phyloP scores from a whole-genome alignment of 495 filamentous ascomycete genomes.

The Neurospora sp. region DNA sequence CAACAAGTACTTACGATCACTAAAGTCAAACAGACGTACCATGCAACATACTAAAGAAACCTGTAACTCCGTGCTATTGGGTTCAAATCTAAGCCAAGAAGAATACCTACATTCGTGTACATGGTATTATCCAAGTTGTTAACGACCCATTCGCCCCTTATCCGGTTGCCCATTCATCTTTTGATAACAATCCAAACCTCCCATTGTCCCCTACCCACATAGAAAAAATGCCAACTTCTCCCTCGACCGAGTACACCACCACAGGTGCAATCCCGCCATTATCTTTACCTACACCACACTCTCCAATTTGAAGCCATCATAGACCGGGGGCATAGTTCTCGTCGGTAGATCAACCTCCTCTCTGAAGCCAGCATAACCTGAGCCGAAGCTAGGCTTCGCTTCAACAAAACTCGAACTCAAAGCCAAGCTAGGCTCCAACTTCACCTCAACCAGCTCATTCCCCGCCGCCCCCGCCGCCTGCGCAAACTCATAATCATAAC shows the following conservation, averaged over 20 bases:
- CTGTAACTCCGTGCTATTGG: neutral
- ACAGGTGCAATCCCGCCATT: neutral
- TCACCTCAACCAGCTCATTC: neutral
- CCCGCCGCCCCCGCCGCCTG: neutral
- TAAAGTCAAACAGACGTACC: neutral
- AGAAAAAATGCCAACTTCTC: neutral
- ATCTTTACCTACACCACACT: neutral
- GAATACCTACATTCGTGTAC: neutral
- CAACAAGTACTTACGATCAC: neutral
- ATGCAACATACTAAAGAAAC: neutral
- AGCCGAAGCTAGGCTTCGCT: neutral
- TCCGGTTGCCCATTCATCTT: neutral
- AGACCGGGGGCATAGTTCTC: neutral
- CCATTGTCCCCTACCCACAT: neutral
- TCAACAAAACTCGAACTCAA: neutral
- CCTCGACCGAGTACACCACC: neutral
- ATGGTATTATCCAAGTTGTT: neutral
- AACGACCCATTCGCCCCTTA: neutral
- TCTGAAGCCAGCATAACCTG: neutral
- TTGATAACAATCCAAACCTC: neutral
- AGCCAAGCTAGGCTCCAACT: neutral
- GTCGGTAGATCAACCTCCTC: neutral
- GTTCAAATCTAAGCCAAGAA: neutral
- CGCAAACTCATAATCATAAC: neutral
- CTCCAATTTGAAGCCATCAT: neutral